Base-by-base conservation (phyloP, 2,329 filamentous ascomycete species). In the Truncatella angustata region DNA sequence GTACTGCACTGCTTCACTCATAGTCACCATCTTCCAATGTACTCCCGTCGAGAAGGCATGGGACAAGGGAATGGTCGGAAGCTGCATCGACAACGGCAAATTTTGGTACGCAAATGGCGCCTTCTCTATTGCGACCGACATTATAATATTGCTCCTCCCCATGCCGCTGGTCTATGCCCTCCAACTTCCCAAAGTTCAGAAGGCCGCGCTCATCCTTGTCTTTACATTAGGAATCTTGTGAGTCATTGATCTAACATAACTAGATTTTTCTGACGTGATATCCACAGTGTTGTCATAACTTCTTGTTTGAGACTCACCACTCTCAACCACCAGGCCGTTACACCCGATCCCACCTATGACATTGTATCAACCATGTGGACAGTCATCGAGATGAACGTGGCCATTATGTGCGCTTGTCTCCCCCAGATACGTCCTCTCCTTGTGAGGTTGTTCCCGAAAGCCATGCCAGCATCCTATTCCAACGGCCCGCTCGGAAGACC, bases 31-130 rank as follows among this genome's bases (percentile, higher is more conserved):
- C 32, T 66, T 67, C 48, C 66, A 69, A 51, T 70, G 67, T 49
- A 56, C 24, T 4, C 67, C 67, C 1, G 37, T 69, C n/a, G 49
- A 48, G 10, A 58, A 58, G n/a, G 62, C 62, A 4, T 69, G 63
- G 49, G 57, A 68, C 54, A 64, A 63, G 51, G 51, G 45, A 5
- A 49, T 66, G 1, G 39, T 55, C 10, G 55, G 60, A 21, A 52
- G 49, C 20, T 75, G 72, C 53, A 66, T 74, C 40, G 55, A 70
- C 49, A 71, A 70, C 50, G 64, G 63, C 7, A 62, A 59, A 6
- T 66, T 75, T 44, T 75, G 73, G 73, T 73, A 70, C 39, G 69
- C 69, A 10, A 75, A 73, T 49, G 69, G 71, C 1, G 68, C 59
- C 2, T 68, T 74, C 42, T 71, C 71, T 32, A 74, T 75, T 30